Percentiles rank a stretch among this genome's conserved stretches.
phyloP scores from a whole-genome alignment of 805 yeast genomes.

The Cyberlindnera mrakii region DNA sequence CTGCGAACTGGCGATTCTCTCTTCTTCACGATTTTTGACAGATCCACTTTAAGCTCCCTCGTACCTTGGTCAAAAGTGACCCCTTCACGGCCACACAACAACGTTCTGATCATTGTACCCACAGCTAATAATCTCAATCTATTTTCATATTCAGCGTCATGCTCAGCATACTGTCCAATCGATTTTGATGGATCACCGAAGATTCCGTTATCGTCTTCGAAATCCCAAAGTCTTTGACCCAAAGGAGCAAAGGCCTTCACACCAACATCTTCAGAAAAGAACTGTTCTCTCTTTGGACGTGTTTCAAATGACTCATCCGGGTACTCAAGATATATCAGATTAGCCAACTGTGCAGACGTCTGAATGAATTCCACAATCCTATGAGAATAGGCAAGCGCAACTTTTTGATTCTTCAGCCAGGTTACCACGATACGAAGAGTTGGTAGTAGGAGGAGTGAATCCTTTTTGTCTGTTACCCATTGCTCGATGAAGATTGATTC shows the following conservation, averaged over 20 bases:
- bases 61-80: slow-evolving; percentile 20
- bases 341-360: slow-evolving; percentile 25
- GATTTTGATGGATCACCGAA: slow-evolving; percentile 17
- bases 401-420: slow-evolving; percentile 50
- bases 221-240: slow-evolving; percentile 50
- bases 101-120: slow-evolving; percentile 26
- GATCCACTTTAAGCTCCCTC: slow-evolving; percentile 13
- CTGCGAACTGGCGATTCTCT: background rate
- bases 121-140: slow-evolving; percentile 29
- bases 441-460: slow-evolving; percentile 25
- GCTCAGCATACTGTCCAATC: slow-evolving; percentile 21
- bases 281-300: slow-evolving; percentile 44
- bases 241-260: slow-evolving; percentile 56
- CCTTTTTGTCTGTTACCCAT: slow-evolving; percentile 21
- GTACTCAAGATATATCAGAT: slow-evolving; percentile 18
- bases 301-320: slow-evolving; percentile 12
- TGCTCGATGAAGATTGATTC: slow-evolving; percentile 26
- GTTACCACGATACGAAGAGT: slow-evolving; percentile 44
- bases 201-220: slow-evolving; percentile 37
- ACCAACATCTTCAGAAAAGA: slow-evolving; percentile 59
- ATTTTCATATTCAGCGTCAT: slow-evolving; percentile 27
- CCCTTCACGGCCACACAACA: slow-evolving; percentile 25
- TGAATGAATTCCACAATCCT: slow-evolving; percentile 27
- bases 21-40: slow-evolving; percentile 8
- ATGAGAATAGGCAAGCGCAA: slow-evolving; percentile 32